Evolutionary conservation across 2,329 filamentous ascomycete genomes (phyloP).

Genomic region (Neofusicoccum ribis): DNA sequence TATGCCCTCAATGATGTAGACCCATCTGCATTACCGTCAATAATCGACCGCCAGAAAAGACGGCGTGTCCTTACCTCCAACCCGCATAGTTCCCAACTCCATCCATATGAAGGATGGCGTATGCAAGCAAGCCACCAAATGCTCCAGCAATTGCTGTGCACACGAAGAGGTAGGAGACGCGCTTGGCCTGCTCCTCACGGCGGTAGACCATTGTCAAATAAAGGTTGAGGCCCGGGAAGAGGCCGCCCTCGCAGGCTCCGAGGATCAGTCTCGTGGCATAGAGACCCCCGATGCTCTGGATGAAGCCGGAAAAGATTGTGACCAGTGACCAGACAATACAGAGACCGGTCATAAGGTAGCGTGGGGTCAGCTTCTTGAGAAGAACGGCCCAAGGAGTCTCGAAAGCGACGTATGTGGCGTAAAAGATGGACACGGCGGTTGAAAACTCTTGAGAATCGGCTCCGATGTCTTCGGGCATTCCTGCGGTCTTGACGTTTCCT

Average conservation of each 20-base stretch:
- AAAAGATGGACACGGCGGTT: constrained; percentile 54
- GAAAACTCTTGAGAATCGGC: constrained; percentile 45
- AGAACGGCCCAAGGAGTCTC: constrained; percentile 50
- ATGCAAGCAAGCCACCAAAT: constrained; percentile 42
- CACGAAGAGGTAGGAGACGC: constrained; percentile 44
- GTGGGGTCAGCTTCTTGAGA: constrained; percentile 48
- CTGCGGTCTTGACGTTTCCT: constrained; percentile 51
- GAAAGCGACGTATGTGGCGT: constrained; percentile 53
- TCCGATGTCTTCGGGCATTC: constrained; percentile 49
- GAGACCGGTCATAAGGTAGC: constrained; percentile 41
- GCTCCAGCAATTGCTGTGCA: constrained; percentile 35
- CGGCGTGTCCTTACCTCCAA: constrained; percentile 31
- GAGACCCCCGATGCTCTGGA: constrained; percentile 42
- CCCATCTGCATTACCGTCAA: constrained; percentile 8
- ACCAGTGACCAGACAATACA: constrained; percentile 51
- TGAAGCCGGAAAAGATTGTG: constrained; percentile 52
- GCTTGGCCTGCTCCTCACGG: constrained; percentile 43
- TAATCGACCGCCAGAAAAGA: too few relatives aligned
- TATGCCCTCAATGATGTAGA: constrained; percentile 25
- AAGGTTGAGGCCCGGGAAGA: constrained; percentile 44
- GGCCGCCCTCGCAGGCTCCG: constrained; percentile 25
- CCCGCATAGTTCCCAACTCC: constrained; percentile 46
- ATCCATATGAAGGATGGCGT: constrained; percentile 45
- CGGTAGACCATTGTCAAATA: constrained; percentile 45
- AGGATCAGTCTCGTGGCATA: constrained; percentile 42